Conservation (phyloP, 805 yeast genomes). For the Sugiyamaella marilandica region DNA sequence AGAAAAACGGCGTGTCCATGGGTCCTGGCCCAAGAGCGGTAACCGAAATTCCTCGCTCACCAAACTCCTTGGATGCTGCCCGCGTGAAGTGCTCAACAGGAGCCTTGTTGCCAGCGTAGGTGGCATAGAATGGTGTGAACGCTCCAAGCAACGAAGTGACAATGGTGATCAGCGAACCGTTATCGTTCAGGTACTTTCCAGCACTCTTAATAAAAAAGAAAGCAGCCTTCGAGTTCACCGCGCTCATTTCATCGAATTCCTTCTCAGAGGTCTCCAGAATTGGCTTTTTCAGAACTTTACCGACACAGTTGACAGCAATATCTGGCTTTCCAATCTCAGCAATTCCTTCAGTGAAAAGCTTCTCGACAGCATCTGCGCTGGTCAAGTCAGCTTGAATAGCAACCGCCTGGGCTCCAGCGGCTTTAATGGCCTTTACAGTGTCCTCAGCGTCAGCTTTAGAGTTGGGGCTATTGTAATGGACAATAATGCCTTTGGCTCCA, state of each 20-base stretch:
- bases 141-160: slow-evolving; percentile 67
- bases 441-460: slow-evolving; percentile 37
- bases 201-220: slow-evolving; percentile 59
- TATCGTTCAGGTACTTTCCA: slow-evolving; percentile 44
- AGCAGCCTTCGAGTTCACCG: slow-evolving; percentile 53
- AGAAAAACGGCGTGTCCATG: slow-evolving; percentile 64
- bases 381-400: slow-evolving; percentile 42
- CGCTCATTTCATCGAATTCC: slow-evolving; percentile 53
- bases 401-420: slow-evolving; percentile 39
- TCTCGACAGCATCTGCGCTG: slow-evolving; percentile 39
- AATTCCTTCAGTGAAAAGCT: slow-evolving; percentile 45
- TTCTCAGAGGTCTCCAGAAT: slow-evolving; percentile 46
- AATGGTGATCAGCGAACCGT: slow-evolving; percentile 51
- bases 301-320: slow-evolving; percentile 64
- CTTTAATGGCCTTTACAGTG: slow-evolving; percentile 36
- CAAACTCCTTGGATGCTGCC: slow-evolving; percentile 73
- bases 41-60: slow-evolving; percentile 61
- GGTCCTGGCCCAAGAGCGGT: slow-evolving; percentile 75
- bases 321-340: slow-evolving; percentile 48
- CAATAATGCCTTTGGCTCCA: slow-evolving; percentile 46
- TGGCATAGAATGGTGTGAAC: slow-evolving; percentile 56
- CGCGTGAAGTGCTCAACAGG: slow-evolving; percentile 65
- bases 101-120: slow-evolving; percentile 73
- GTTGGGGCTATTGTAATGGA: slow-evolving; percentile 49
- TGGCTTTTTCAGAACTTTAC: slow-evolving; percentile 61